A percentile compares a stretch with the other conserved stretches of the same genome.
phyloP scores from a whole-genome alignment of 768 basidiomycete genomes.

The Kwoniella dejecticola region DNA sequence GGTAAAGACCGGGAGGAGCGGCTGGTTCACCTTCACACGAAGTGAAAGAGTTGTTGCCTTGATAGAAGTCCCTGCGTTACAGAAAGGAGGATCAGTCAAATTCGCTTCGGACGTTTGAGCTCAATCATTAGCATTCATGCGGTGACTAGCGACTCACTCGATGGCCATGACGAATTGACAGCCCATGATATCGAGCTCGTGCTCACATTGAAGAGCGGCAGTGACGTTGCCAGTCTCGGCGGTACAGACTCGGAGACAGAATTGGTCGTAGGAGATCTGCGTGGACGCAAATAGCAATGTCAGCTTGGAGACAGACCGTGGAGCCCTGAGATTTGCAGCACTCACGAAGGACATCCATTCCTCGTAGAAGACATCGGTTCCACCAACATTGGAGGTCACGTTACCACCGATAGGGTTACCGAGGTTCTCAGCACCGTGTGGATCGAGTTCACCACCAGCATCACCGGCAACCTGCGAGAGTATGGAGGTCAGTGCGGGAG shows the following conservation, averaged over 20 bases:
- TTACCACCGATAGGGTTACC: slow-evolving; percentile 57
- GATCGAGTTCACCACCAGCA: slow-evolving; percentile 59
- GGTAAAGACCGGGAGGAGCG: slow-evolving; percentile 58
- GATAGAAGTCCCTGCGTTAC: slow-evolving; percentile 42
- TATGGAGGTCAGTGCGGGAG: no score
- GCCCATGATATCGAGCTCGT: slow-evolving; percentile 56
- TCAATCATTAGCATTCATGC: no score
- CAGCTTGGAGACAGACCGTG: no score
- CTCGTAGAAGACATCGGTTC: slow-evolving; percentile 56
- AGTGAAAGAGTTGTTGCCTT: slow-evolving; percentile 56
- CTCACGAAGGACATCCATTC: slow-evolving; percentile 57
- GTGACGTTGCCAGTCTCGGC: slow-evolving; percentile 53
- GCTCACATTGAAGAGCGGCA: slow-evolving; percentile 55
- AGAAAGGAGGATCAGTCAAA: slow-evolving; percentile 25
- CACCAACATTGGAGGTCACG: slow-evolving; percentile 54
- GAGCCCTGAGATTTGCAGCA: no score
- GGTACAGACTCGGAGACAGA: slow-evolving; percentile 60
- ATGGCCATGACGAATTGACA: slow-evolving; percentile 55
- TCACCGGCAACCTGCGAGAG: slow-evolving; percentile 55
- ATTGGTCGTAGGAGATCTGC: slow-evolving; percentile 58
- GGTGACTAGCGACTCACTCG: slow-evolving; percentile 49
- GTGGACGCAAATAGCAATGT: background rate
- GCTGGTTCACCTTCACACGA: slow-evolving; percentile 58
- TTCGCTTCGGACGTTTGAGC: background rate
- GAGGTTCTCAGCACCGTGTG: slow-evolving; percentile 57